Evolutionary conservation across 176 grass and related monocot genomes (phyloP), one percentile per base, ranked within the genome.

Genomic region (Triticum aestivum): DNA sequence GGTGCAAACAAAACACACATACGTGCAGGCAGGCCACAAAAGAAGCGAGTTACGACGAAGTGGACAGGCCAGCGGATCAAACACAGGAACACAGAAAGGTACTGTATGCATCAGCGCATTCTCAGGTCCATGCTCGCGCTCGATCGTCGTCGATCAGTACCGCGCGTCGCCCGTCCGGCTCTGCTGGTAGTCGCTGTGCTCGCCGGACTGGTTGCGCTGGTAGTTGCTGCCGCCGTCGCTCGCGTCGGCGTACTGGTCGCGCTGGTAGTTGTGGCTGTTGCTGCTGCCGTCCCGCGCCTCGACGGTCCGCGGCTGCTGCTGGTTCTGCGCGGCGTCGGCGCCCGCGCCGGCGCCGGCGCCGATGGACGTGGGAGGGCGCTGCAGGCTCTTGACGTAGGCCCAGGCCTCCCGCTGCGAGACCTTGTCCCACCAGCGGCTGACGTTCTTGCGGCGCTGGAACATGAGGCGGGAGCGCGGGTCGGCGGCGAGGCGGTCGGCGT

Each of bases 341-440:
- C 2, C 18, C 20, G n/a, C n/a, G n/a, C n/a, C 24, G 24, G 18
- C 21, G 63, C 26, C 30, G 32, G 10, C 47, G 67, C n/a, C 41
- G 64, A 24, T 6, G 78, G 75, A 34, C 30, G 85, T 35, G 26
- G 88, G 91, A 3, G 89, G 91, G 83, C 86, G 85, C 80, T 93
- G 87, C 81, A 95, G 93, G 85, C 64, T 87, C 80, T 90, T 91
- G 62, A 95, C 96, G 83, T 90, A 92, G 26, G 81, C 30, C 96
- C 96, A 98, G 20, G 96, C 70, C 0, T 87, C 21, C 32, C 93
- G 93, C 6, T 2, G 59, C 51, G 96, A 98, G 54, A 98, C 87
- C 33, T 63, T 58, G 2, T 78, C 11, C 96, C 93, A 98, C 96
- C 96, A 98, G 78, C 89, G 66, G 83, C 52, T 87, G 41, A 98